Evolutionary conservation across 345 rosid genomes (phyloP), one percentile per base, ranked within the genome.

Genomic region (Aethionema arabicum): DNA sequence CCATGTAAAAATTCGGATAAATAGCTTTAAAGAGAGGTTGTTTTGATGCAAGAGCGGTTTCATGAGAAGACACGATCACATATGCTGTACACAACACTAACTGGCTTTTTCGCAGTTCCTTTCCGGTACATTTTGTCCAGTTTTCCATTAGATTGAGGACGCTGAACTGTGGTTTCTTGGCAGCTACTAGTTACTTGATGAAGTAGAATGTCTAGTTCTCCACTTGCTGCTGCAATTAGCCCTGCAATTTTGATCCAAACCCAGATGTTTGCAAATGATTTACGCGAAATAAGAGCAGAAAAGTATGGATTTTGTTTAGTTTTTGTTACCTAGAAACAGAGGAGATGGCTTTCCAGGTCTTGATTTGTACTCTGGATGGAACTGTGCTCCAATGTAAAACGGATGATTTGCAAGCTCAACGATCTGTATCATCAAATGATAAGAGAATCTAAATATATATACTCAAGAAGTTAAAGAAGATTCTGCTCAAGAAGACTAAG

Each of bases 341-440:
- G 99, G 80, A 52, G 99, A 93, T 39, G 99, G 95, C 48, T 87
- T 83, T 72, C 88, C 95, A 0, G 99, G 97, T 66, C 97, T 90
- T 53, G 97, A 93, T 75, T 87, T 93, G 64, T 82, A 93, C 76
- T 93, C 99, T 0, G 99, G 99, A 66, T 93, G 99, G 64, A 93
- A 93, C 79, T 93, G 99, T 54, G 75, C 91, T 48, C 96, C 96
- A 8, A 88, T 56, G 67, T 66, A 88, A 68, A 80, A 88, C 15
- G 92, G 96, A 80, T 88, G 96, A 56, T 59, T 69, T n/a, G 72
- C 78, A 5, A 88, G 68, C 68, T 88, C 96, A 46, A 85, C 35
- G 52, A 88, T 79, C 96, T 87, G 87, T 38, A 57, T 51, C 16
- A 65, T 54, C 49, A 61, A 47, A 43, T 21, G 16, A n/a, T n/a